phyloP scores from a whole-genome alignment of 495 filamentous ascomycete species.

The Melanomma pulvis-pyrius region DNA sequence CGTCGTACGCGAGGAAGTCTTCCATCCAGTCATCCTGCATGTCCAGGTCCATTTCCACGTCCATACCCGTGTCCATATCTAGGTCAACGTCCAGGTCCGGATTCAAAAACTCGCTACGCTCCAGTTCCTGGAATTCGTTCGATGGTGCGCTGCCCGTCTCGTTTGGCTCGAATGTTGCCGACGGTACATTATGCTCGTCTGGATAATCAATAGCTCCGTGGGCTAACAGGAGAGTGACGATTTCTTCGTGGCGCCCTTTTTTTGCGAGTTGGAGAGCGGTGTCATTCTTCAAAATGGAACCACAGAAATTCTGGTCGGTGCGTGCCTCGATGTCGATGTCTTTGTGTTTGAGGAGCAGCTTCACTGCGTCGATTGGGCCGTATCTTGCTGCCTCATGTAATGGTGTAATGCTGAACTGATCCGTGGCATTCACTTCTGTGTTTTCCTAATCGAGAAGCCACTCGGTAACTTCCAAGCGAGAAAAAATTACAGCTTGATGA shows the following conservation, averaged over 20 bases:
- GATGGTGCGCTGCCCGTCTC: background rate
- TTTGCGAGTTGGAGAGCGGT: background rate
- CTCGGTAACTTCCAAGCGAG: no score
- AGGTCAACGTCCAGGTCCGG: background rate
- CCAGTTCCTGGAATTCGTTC: background rate
- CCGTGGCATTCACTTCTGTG: no score
- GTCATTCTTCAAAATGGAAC: background rate
- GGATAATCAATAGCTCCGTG: background rate
- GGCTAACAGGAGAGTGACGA: conserved; percentile 3
- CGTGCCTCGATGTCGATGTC: background rate
- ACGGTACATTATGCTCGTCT: background rate
- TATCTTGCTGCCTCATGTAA: background rate
- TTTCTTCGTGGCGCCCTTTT: background rate
- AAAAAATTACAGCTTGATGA: no score
- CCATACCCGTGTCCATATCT: background rate
- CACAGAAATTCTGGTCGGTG: background rate
- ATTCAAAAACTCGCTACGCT: background rate
- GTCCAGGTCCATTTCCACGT: background rate
- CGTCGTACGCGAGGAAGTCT: background rate
- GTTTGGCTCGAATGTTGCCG: background rate
- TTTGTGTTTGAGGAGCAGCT: conserved; percentile 1
- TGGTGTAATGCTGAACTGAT: background rate
- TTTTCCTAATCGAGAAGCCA: no score
- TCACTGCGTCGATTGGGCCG: background rate
- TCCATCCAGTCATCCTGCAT: background rate